Evolutionary conservation across 2,329 filamentous ascomycete genomes (phyloP), one percentile per base, ranked within the genome.

Genomic region (Ophiostoma sp.): DNA sequence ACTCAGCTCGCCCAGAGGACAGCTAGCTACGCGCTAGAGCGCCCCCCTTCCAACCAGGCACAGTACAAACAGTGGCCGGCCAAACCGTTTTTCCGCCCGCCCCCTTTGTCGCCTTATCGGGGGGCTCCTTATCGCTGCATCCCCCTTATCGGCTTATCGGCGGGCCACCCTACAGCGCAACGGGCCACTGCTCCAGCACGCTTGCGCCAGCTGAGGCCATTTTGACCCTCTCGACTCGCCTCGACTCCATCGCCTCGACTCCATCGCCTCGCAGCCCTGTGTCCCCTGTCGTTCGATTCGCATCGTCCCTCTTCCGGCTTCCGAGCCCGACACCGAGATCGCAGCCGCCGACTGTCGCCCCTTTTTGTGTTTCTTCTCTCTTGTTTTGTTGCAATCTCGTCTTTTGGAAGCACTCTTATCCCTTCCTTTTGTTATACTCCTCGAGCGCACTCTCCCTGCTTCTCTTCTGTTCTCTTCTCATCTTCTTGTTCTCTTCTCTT

Each of bases 71-170:
- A 40, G 44, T 9, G 40, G 27, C 27, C 67, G 55, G 67, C 45
- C 40, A 55, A 66, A 64, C 40, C 40, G 40, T 69, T 69, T 58
- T 69, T 66, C 67, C 67, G 67, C 60, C 27, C 18, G n/a, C 9
- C 18, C 52, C 44, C 38, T 55, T 52, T 66, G 60, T 63, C 67
- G 42, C 60, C 44, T 52, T 63, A 60, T 65, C 63, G 42, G 7
- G 44, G 40, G 18, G 45, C 38, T 38, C 36, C 14, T 36, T 27
- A 27, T 27, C 27, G 27, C 27, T 27, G 27, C 2, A 27, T 27
- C 27, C 1, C 1, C 47, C 67, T 68, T 68, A 38, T 60, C 55
- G 11, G 55, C 67, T 62, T 63, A 65, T 68, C 63, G 49, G 27
- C 49, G 55, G 18, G 47, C 45, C 42, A 67, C 58, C 52, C 49